Conservation (phyloP, 179 eudicot species). For the Sideroxylon spinosum region DNA sequence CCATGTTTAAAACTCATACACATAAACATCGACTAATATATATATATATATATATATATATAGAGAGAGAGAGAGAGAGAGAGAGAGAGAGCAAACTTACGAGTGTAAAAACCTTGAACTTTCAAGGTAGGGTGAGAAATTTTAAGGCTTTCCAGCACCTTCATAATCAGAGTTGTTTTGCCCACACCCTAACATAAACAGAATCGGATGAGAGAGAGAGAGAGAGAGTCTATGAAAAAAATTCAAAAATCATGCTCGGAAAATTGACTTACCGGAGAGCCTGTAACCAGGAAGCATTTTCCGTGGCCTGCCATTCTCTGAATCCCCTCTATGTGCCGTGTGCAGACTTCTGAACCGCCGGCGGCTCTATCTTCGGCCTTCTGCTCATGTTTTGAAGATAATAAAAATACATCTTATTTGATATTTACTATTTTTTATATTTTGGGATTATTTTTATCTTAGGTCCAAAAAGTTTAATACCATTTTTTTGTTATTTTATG, state of each 20-base stretch:
- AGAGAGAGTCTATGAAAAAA: background rate
- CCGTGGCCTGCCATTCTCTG: conserved; percentile 42
- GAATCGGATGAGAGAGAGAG: background rate
- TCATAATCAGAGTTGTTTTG: conserved; percentile 60
- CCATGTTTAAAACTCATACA: background rate
- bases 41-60: background rate
- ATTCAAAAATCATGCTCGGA: background rate
- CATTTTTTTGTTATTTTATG: too few species aligned
- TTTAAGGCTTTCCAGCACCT: conserved; percentile 54
- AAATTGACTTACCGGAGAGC: conserved; percentile 55
- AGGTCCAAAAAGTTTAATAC: too few species aligned
- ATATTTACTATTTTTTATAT: too few species aligned
- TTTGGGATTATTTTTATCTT: too few species aligned
- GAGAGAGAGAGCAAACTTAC: conserved; percentile 33
- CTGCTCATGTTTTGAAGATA: too few species aligned
- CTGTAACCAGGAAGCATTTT: conserved; percentile 72
- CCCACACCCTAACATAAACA: conserved; percentile 58
- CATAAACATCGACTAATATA: background rate
- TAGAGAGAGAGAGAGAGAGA: background rate
- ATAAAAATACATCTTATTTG: too few species aligned
- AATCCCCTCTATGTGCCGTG: too few species aligned
- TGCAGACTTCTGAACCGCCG: too few species aligned
- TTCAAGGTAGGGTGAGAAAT: conserved; percentile 58
- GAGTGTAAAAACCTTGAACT: conserved; percentile 80
- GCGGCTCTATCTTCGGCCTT: too few species aligned